These are phyloP conservation scores for Lolium multiflorum DNA, from an alignment of 176 grass and related monocot species.

Conservation along the genomic window DNA sequence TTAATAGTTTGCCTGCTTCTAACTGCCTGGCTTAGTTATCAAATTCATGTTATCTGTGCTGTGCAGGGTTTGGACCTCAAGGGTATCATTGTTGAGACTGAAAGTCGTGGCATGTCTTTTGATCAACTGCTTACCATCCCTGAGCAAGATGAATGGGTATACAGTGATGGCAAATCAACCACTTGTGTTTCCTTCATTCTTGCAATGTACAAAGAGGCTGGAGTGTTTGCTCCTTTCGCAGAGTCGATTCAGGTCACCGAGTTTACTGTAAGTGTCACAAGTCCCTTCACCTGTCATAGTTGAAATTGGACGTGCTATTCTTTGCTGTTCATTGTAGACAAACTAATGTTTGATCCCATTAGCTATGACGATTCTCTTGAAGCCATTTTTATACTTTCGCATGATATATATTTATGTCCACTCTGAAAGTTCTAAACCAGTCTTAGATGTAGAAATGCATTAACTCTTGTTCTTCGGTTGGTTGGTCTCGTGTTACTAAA, in stretches of 20 bases:
- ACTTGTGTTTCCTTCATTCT: conserved; percentile 94
- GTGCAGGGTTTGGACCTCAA: conserved; percentile 84
- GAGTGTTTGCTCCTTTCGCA: conserved; percentile 71
- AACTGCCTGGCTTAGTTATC: conserved; percentile 15
- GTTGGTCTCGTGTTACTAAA: conserved; percentile 15
- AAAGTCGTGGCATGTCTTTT: conserved; percentile 91
- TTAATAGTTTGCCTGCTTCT: background rate
- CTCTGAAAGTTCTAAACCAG: background rate
- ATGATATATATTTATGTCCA: background rate
- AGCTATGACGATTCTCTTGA: background rate
- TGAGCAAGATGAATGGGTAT: conserved; percentile 96
- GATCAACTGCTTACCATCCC: conserved; percentile 94
- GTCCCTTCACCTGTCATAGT: background rate
- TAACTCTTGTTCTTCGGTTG: background rate
- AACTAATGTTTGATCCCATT: background rate
- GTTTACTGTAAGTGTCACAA: conserved; percentile 84
- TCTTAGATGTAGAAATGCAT: background rate
- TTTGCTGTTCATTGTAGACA: background rate
- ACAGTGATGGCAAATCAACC: conserved; percentile 98
- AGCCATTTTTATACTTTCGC: background rate
- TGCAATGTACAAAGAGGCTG: conserved; percentile 96
- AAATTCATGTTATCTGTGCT: conserved; percentile 36
- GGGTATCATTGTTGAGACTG: conserved; percentile 81
- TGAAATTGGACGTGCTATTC: background rate
- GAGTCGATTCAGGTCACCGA: conserved; percentile 94